Evolutionary conservation across 2,329 filamentous ascomycete genomes (phyloP).

Genomic region (Aspergillus latus): DNA sequence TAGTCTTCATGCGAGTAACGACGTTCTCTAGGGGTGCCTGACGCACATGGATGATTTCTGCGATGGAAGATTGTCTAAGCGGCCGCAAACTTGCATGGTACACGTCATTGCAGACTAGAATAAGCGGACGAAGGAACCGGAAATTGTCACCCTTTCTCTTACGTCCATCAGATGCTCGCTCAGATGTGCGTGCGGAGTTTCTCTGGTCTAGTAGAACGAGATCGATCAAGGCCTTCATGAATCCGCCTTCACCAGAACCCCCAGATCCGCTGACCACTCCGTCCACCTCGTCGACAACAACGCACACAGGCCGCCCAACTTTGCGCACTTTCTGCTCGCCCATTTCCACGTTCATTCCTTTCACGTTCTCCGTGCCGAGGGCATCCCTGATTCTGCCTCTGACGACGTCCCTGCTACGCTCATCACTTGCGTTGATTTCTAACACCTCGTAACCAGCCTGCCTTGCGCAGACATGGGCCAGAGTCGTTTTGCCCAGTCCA

Average conservation of each 20-base stretch:
- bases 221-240: constrained; percentile 92
- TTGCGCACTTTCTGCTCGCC: constrained; percentile 59
- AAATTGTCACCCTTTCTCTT: constrained; percentile 81
- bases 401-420: constrained; percentile 84
- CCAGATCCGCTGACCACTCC: constrained; percentile 82
- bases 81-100: constrained; percentile 88
- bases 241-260: constrained; percentile 81
- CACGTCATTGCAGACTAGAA: constrained; percentile 95
- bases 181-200: constrained; percentile 55
- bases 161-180: constrained; percentile 27
- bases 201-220: constrained; percentile 82
- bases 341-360: constrained; percentile 56
- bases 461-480: constrained; percentile 91
- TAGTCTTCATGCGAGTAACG: constrained; percentile 72
- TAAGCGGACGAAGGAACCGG: constrained; percentile 78
- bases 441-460: constrained; percentile 96
- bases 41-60: constrained; percentile 88
- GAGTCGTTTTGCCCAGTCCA: constrained; percentile 89
- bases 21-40: constrained; percentile 87
- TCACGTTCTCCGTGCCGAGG: constrained; percentile 91
- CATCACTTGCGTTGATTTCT: constrained; percentile 97
- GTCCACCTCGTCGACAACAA: constrained; percentile 95
- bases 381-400: constrained; percentile 88
- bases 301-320: constrained; percentile 81
- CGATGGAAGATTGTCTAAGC: constrained; percentile 77